A percentile compares a stretch with the other conserved stretches of the same genome.
Evolutionary conservation across 208 protist species (phyloP).

Genomic region (Naegleria gruberi): DNA sequence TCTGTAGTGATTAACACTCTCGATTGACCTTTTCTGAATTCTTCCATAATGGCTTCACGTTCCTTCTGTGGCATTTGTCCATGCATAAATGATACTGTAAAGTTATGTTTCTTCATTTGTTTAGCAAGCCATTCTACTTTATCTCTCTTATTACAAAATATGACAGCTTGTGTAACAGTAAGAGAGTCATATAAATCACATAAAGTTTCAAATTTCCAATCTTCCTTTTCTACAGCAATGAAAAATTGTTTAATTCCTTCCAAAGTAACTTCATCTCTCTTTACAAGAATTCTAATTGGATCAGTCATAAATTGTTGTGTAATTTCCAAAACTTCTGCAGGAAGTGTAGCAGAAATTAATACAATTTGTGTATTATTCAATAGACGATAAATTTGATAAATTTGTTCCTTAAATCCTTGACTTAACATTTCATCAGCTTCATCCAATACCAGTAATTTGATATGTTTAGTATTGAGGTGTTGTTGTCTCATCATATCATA

Average conservation of each 20-base stretch:
- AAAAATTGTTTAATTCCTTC: constrained; percentile 96
- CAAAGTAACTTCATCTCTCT: constrained; percentile 96
- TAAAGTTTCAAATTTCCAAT: constrained; percentile 98
- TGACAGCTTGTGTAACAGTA: constrained; percentile 93
- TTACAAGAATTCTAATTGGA: constrained; percentile 95
- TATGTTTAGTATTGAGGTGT: constrained; percentile 59
- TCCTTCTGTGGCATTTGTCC: constrained; percentile 95
- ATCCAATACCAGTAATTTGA: constrained; percentile 92
- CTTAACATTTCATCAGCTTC: constrained; percentile 99
- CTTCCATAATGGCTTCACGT: constrained; percentile 92
- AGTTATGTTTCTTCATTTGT: constrained; percentile 86
- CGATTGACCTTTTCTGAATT: constrained; percentile 88
- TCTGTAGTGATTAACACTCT: constrained; percentile 99
- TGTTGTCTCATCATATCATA: constrained; percentile 91
- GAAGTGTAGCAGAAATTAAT: constrained; percentile 73
- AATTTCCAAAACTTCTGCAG: constrained; percentile 82
- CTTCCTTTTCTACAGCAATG: constrained; percentile 91
- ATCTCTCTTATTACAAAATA: constrained; percentile 96
- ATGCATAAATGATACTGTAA: constrained; percentile 90
- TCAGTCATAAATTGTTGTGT: constrained; percentile 96
- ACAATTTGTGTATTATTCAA: constrained; percentile 76
- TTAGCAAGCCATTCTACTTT: constrained; percentile 98
- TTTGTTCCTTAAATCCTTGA: constrained; percentile 96
- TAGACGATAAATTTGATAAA: constrained; percentile 94
- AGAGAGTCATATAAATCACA: constrained; percentile 97